Conservation (phyloP, 2,329 filamentous ascomycete genomes). For the Diaporthe sp. region DNA sequence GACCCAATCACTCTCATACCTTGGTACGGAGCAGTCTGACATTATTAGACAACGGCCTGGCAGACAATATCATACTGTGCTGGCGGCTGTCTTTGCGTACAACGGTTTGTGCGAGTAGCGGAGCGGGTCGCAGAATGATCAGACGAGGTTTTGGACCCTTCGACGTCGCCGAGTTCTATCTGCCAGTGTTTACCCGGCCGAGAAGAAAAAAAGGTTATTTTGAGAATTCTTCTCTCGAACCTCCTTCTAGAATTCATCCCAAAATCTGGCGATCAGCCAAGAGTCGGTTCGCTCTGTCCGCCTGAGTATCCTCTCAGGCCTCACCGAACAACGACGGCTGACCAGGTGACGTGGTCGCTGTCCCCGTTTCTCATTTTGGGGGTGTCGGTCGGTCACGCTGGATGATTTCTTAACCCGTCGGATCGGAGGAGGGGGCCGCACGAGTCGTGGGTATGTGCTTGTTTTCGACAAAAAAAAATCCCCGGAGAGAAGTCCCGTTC, state of each 20-base stretch:
- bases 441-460: constrained; percentile 1
- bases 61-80: neutral
- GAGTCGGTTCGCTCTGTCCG: neutral
- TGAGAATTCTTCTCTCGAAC: neutral
- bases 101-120: neutral
- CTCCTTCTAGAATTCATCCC: constrained; percentile 8
- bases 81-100: neutral
- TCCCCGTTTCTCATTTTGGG: neutral
- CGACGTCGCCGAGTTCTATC: neutral
- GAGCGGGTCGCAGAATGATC: constrained; percentile 13
- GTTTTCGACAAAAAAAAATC: neutral
- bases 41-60: neutral
- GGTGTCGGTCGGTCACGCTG: too few species aligned
- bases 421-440: neutral
- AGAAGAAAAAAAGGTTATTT: neutral
- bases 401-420: constrained; percentile 14
- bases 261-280: neutral
- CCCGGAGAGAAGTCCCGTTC: neutral
- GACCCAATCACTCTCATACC: neutral
- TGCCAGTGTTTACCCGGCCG: constrained; percentile 9
- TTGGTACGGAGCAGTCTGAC: neutral
- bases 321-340: neutral
- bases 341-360: constrained; percentile 18
- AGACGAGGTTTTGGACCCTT: constrained; percentile 10
- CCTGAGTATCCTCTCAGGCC: neutral